Evolutionary conservation across 2,329 filamentous ascomycete species (phyloP).

Genomic region (Anthostomella pinea): DNA sequence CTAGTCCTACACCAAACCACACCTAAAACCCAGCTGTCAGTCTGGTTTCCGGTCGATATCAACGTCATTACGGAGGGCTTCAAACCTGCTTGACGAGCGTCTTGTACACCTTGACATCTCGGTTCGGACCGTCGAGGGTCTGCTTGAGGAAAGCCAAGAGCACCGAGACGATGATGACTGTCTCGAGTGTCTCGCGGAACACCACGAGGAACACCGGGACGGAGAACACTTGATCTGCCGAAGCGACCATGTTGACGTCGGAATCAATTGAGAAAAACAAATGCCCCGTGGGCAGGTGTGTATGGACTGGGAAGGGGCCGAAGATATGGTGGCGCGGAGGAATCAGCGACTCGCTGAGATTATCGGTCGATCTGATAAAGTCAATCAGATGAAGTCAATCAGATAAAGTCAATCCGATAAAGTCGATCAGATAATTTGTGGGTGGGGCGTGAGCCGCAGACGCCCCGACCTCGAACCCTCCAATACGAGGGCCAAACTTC

Average conservation of each 20-base stretch:
- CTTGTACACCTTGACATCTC: conserved; percentile 63
- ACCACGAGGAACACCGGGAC: conserved; percentile 75
- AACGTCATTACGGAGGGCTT: too few species aligned
- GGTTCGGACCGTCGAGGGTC: conserved; percentile 62
- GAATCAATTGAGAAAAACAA: neutral
- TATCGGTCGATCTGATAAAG: conserved; percentile 25
- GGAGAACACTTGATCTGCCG: conserved; percentile 29
- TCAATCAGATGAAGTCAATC: conserved; percentile 17
- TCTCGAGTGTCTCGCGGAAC: conserved; percentile 82
- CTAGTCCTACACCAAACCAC: conserved; percentile 64
- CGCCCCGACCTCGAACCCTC: neutral
- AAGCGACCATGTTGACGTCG: conserved; percentile 14
- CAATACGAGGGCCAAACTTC: too few species aligned
- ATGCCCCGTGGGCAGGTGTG: too few species aligned
- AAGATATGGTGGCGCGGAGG: too few species aligned
- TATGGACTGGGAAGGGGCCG: too few species aligned
- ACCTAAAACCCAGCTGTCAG: conserved; percentile 41
- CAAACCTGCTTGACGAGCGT: conserved; percentile 64
- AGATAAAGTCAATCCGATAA: conserved; percentile 5
- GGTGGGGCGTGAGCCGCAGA: neutral
- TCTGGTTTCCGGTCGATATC: neutral
- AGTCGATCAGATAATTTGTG: neutral
- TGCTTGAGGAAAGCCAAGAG: conserved; percentile 83
- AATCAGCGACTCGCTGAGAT: conserved; percentile 8
- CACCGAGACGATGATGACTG: conserved; percentile 82